phyloP scores from a whole-genome alignment of 1,139 yeast genomes.

The Taphrina wiesneri region DNA sequence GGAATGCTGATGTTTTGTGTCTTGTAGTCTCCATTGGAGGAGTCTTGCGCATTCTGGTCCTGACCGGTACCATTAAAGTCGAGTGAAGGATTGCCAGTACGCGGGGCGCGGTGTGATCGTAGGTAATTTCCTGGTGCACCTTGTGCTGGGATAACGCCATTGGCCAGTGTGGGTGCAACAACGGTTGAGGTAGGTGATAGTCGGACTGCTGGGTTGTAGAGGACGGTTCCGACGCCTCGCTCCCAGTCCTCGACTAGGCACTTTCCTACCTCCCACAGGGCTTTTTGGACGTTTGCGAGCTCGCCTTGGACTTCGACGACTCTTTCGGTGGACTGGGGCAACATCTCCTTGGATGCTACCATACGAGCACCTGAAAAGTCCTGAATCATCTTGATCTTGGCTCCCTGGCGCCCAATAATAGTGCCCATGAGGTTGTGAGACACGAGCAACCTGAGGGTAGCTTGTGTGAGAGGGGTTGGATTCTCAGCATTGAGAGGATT shows the following conservation, averaged over 20 bases:
- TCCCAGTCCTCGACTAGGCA: constrained; percentile 73
- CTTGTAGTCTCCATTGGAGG: constrained; percentile 4
- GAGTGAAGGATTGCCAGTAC: constrained; percentile 17
- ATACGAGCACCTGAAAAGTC: constrained; percentile 69
- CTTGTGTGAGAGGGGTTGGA: constrained; percentile 44
- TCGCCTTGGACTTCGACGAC: constrained; percentile 85
- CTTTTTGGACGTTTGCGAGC: constrained; percentile 61
- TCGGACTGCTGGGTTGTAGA: constrained; percentile 56
- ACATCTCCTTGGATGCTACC: constrained; percentile 83
- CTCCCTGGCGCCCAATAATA: constrained; percentile 82
- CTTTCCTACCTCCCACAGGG: constrained; percentile 65
- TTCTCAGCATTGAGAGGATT: constrained; percentile 23
- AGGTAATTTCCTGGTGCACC: constrained; percentile 32
- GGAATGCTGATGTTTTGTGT: constrained; percentile 62
- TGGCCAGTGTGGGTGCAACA: constrained; percentile 28
- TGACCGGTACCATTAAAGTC: constrained; percentile 1
- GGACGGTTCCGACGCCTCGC: constrained; percentile 61
- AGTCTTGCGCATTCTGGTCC: background rate
- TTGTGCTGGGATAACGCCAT: constrained; percentile 23
- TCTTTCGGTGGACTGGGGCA: constrained; percentile 83
- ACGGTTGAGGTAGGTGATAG: constrained; percentile 34
- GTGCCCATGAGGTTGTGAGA: constrained; percentile 92
- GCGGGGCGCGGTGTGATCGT: constrained; percentile 27
- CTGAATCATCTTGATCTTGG: constrained; percentile 78
- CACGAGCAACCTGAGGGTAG: constrained; percentile 65